Conservation (phyloP, 2,329 filamentous ascomycete species). For the Plenodomus tracheiphilus region DNA sequence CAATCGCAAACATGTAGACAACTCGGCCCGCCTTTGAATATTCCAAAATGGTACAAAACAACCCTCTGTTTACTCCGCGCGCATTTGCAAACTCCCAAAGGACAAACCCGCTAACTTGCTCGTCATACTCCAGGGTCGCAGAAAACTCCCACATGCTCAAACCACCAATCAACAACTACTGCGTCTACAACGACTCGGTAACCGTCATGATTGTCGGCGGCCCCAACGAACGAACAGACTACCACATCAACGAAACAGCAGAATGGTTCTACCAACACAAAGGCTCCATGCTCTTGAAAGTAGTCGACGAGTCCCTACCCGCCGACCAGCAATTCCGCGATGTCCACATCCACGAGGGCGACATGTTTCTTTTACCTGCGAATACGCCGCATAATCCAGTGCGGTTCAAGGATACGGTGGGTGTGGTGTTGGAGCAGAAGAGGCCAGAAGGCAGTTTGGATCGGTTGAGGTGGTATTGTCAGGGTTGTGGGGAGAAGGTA, state of each 20-base stretch:
- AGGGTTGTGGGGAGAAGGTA: slow-evolving; percentile 69
- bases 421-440: slow-evolving; percentile 86
- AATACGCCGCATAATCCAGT: slow-evolving; percentile 97
- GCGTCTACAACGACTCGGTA: slow-evolving; percentile 83
- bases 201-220: slow-evolving; percentile 95
- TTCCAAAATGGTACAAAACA: slow-evolving; percentile 46
- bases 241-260: slow-evolving; percentile 94
- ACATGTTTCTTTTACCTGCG: slow-evolving; percentile 89
- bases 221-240: slow-evolving; percentile 94
- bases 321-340: slow-evolving; percentile 68
- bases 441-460: slow-evolving; percentile 72
- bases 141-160: slow-evolving; percentile 90
- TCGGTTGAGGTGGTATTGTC: slow-evolving; percentile 89
- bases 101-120: slow-evolving; percentile 1
- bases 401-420: slow-evolving; percentile 90
- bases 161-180: slow-evolving; percentile 96
- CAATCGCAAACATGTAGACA: slow-evolving; percentile 20
- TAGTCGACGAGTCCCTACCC: slow-evolving; percentile 63
- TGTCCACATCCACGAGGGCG: slow-evolving; percentile 86
- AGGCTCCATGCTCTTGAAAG: slow-evolving; percentile 90
- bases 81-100: not conserved
- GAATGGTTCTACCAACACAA: slow-evolving; percentile 99
- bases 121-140: slow-evolving; percentile 67
- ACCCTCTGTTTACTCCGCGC: not conserved
- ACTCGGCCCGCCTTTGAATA: slow-evolving; percentile 42